Evolutionary conservation across 2,329 filamentous ascomycete species (phyloP), one percentile per base, ranked within the genome.

Genomic region (Teratosphaeria viscida): DNA sequence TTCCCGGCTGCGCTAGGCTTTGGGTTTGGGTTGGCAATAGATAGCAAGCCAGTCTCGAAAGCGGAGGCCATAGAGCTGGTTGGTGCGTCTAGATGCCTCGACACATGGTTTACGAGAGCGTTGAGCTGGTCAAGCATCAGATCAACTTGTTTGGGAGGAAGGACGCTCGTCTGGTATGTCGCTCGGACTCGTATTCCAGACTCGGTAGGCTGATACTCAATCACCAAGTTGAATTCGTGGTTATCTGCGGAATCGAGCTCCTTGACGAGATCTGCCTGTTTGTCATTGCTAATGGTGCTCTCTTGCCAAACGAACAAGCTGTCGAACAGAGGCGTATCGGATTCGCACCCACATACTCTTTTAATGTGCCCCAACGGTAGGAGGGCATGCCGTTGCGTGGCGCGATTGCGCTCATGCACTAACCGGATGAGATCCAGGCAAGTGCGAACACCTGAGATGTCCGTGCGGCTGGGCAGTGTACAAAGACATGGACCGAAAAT

Each of bases 301-400:
- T 95, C 87, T 66, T 96, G 92, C 79, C 92, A 96, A 0, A 92
- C 85, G 66, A 95, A 86, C 0, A 96, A 76, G 0, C 86, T 81
- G 65, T 95, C 89, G 65, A 92, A 96, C 0, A 95, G 73, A 3
- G 53, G 55, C 47, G 83, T 79, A 0, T 80, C 77, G 0, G 83
- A 77, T 32, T 79, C 74, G 0, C 87, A 61, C 0, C 79, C 81
- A 2, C 80, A 82, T 1, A 81, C 73, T 64, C 81, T 83, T 67
- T 84, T 86, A 64, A 96, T 89, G 1, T 90, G 84, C 0, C 82
- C 76, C 2, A 95, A 77, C 0, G 89, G 80, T 5, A 91, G 68
- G 1, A 77, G 76, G 26, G 81, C 82, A 69, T 92, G 79, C 16
- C 82, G 78, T 57, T 95, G 78, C 58, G 85, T 79, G 3, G 81